Base-by-base conservation (phyloP, 2,329 filamentous ascomycete species). In the Paecilomyces sp. region DNA sequence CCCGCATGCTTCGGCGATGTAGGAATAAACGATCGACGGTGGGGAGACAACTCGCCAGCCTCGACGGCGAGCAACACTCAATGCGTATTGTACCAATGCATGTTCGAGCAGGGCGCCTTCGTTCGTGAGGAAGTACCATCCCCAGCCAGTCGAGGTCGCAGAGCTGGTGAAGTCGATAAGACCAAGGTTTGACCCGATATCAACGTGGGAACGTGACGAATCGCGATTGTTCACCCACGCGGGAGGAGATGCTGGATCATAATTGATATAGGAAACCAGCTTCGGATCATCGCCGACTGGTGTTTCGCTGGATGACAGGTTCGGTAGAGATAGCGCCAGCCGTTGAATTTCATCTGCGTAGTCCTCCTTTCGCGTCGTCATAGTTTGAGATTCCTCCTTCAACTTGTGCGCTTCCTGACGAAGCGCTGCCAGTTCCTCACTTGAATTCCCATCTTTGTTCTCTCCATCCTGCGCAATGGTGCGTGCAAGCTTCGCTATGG, bases 121-220 rank as follows among this genome's bases (percentile, higher is more conserved):
- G 70, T 93, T 91, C n/a, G 91, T 81, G 11, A 99, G 85, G 76
- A 92, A 97, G 78, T 99, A 99, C 91, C 92, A 99, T 1, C 94
- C 94, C 93, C 93, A 99, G 41, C 94, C 94, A 3, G 88, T 90
- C 1, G 91, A 88, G n/a, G 84, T 86, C 1, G 88, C 88, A 4
- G 92, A 91, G 61, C 84, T 87, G 4, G 88, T 81, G 70, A 99
- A 97, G 77, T 99, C 93, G 57, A 99, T 81, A n/a, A 99, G 82
- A 34, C 88, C 87, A n/a, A 99, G 84, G 69, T 92, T 85, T 3
- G 86, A 82, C 33, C 94, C 94, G 66, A 99, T 93, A 65, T 93
- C 84, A 7, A 94, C 89, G 73, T 97, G 92, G 0, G 90, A 93
- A 51, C 85, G 77, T n/a, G 69, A 64, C 6, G 67, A 60, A 60